Conservation (phyloP, 352 stramenopile species). For the Phytophthora lateralis region DNA sequence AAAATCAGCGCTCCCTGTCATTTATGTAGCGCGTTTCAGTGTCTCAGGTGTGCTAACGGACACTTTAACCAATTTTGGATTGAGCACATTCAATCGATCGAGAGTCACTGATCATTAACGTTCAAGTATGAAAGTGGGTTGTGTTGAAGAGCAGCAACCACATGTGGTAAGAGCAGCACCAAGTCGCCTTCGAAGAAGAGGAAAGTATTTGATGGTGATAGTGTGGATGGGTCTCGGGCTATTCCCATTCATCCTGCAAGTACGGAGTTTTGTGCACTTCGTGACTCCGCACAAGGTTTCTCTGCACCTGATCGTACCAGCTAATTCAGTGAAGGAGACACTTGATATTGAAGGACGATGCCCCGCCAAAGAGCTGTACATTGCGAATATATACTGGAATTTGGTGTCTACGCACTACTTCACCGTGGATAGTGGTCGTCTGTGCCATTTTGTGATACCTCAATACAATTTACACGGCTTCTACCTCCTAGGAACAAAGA, state of each 20-base stretch:
- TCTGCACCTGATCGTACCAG: conserved; percentile 3
- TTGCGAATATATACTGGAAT: conserved; percentile 34
- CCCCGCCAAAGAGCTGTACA: conserved; percentile 16
- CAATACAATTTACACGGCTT: conserved; percentile 24
- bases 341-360: conserved; percentile 11
- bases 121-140: conserved; percentile 10
- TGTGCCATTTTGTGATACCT: conserved; percentile 29
- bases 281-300: conserved; percentile 31
- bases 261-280: conserved; percentile 27
- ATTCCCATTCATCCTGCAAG: conserved; percentile 33
- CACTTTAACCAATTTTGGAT: neutral
- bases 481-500: conserved; percentile 10
- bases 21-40: no score
- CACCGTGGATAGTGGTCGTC: neutral
- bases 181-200: neutral
- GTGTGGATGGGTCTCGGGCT: conserved; percentile 20
- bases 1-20: no score
- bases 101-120: neutral
- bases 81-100: neutral
- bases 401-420: conserved; percentile 20
- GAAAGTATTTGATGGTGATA: conserved; percentile 12
- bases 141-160: neutral
- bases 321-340: neutral
- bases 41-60: neutral
- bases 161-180: neutral